Evolutionary conservation across 1,139 yeast genomes (phyloP), one percentile per base, ranked within the genome.

Genomic region (Hyphopichia wangnamkhiaoensis): DNA sequence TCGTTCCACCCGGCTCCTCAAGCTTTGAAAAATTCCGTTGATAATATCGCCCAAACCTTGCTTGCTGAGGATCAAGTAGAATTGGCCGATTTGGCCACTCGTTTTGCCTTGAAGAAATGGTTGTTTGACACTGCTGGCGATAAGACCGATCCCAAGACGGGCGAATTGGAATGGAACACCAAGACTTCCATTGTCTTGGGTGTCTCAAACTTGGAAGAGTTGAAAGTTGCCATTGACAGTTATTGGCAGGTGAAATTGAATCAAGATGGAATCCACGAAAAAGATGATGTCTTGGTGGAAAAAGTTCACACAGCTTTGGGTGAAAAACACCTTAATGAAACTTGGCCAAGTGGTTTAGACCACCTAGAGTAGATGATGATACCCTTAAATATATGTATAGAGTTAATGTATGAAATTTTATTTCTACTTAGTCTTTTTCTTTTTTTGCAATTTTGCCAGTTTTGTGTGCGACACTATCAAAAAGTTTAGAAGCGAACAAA

Each of bases 1-100:
- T 54, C 71, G 1, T 91, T 90, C 72, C 98, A 91, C 55, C 97
- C 97, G 0, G 95, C 89, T 1, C 62, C 82, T 0, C 50, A 59
- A n/a, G 75, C 58, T n/a, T 67, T 91, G 47, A 82, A 77, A 46
- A 60, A 64, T 1, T 68, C 68, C n/a, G 84, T 85, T 5, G 60
- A 67, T 16, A 59, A 69, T 12, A 74, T 85, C 6, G 88, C 91
- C 0, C 52, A 61, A 14, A 52, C 58, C 32, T 66, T 79, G 29
- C 52, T 63, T 30, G 41, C 53, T 2, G 58, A 73, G 2, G 53
- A 71, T 15, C 61, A 66, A 15, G 68, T 77, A 3, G 94, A 87
- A 44, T 64, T 91, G 45, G 95, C 96, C 0, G 94, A 85, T 44
- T 61, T 90, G 46, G 88, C 96, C 3, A 82, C 88, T 0, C 68